These are phyloP conservation scores for Alternaria viburni DNA, from an alignment of 2,329 filamentous ascomycete species.

Conservation along the genomic window DNA sequence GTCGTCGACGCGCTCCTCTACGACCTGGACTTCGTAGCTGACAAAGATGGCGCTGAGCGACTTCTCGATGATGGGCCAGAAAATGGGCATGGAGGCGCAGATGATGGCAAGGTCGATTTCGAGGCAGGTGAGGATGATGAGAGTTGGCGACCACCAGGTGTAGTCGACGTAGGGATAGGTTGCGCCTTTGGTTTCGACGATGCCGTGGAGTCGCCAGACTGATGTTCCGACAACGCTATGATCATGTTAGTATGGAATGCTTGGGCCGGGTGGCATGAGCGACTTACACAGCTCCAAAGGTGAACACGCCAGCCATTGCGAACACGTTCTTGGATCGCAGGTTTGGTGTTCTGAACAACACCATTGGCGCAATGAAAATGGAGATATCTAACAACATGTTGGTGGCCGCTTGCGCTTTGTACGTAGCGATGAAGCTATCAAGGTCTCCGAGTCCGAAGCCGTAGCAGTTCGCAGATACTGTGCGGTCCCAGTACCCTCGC, in stretches of 20 bases:
- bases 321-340: slow-evolving; percentile 35
- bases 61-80: slow-evolving; percentile 43
- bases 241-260: slow-evolving; percentile 9
- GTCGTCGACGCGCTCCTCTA: slow-evolving; percentile 32
- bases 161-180: slow-evolving; percentile 42
- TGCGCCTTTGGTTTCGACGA: slow-evolving; percentile 33
- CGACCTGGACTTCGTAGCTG: slow-evolving; percentile 42
- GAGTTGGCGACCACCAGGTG: slow-evolving; percentile 38
- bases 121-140: slow-evolving; percentile 37
- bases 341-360: slow-evolving; percentile 36
- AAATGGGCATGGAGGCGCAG: slow-evolving; percentile 45
- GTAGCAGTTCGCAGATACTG: slow-evolving; percentile 31
- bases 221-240: slow-evolving; percentile 39
- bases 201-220: slow-evolving; percentile 39
- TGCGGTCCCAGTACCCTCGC: slow-evolving; percentile 31
- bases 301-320: slow-evolving; percentile 41
- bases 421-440: slow-evolving; percentile 30
- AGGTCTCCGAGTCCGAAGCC: slow-evolving; percentile 32
- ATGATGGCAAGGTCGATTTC: slow-evolving; percentile 45
- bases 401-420: slow-evolving; percentile 34
- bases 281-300: slow-evolving; percentile 42
- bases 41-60: slow-evolving; percentile 40
- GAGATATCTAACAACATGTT: slow-evolving; percentile 47
- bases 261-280: too few species aligned
- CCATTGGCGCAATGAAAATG: slow-evolving; percentile 39